A percentile compares a stretch with the other conserved stretches of the same genome.
phyloP scores from a whole-genome alignment of 192 early-diverging fungal genomes.

The Borealophlyctis nickersoniae region DNA sequence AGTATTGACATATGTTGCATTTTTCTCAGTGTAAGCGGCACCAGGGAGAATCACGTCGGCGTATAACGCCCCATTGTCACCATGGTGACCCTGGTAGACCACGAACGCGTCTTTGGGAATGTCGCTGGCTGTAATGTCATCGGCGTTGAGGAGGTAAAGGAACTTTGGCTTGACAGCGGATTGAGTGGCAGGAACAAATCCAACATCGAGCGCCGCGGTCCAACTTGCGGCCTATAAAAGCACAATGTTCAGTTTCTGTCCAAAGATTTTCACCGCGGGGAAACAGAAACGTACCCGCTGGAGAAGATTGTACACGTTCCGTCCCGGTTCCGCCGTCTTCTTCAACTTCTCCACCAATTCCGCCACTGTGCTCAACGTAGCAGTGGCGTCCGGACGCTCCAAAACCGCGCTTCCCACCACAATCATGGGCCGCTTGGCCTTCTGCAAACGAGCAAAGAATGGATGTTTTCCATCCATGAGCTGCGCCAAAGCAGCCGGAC shows the following conservation, averaged over 20 bases:
- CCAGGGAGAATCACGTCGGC: slow-evolving; percentile 96
- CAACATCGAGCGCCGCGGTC: slow-evolving; percentile 88
- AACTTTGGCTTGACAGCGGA: slow-evolving; percentile 58
- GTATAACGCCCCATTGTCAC: slow-evolving; percentile 89
- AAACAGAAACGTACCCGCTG: slow-evolving; percentile 67
- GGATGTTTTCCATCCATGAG: slow-evolving; percentile 66
- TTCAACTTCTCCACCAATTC: slow-evolving; percentile 67
- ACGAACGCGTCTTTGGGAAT: slow-evolving; percentile 91
- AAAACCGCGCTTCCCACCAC: slow-evolving; percentile 79
- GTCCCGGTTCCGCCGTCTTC: slow-evolving; percentile 65
- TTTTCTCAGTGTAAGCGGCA: slow-evolving; percentile 95
- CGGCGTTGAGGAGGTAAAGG: slow-evolving; percentile 90
- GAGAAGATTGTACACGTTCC: slow-evolving; percentile 91
- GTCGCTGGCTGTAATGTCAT: slow-evolving; percentile 71
- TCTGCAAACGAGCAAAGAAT: slow-evolving; percentile 70
- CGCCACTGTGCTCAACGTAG: slow-evolving; percentile 72
- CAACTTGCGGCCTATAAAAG: slow-evolving; percentile 60
- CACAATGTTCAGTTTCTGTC: slow-evolving; percentile 61
- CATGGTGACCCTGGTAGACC: slow-evolving; percentile 99
- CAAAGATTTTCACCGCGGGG: slow-evolving; percentile 68
- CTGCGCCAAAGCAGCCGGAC: slow-evolving; percentile 61
- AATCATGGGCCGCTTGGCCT: slow-evolving; percentile 90
- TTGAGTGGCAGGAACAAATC: slow-evolving; percentile 67
- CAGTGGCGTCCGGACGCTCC: slow-evolving; percentile 71
- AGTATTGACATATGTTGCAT: slow-evolving; percentile 93